Conservation (phyloP, 305 asterid species). For the Lippia alba region DNA sequence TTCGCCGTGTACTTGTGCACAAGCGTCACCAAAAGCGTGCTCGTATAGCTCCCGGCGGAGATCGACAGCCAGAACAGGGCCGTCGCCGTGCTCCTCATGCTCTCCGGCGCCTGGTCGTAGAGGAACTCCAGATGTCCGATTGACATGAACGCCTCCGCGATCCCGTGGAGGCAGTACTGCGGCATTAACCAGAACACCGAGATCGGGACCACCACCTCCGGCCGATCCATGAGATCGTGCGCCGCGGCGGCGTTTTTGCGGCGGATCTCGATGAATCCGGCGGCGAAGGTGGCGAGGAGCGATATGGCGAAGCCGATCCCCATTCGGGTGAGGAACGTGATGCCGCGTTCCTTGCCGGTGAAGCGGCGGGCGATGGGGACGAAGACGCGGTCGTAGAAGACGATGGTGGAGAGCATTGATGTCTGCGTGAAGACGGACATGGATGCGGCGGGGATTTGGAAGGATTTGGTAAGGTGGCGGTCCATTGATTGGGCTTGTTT, state of each 20-base stretch:
- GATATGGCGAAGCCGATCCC: conserved; percentile 76
- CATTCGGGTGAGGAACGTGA: conserved; percentile 83
- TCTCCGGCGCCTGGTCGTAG: conserved; percentile 94
- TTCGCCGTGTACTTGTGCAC: conserved; percentile 62
- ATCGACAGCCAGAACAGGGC: conserved; percentile 88
- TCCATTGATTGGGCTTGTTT: conserved; percentile 94
- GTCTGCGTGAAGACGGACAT: conserved; percentile 82
- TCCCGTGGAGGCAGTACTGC: conserved; percentile 73
- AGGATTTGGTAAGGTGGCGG: conserved; percentile 62
- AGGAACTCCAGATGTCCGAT: conserved; percentile 88
- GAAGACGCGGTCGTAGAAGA: conserved; percentile 75
- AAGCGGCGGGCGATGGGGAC: conserved; percentile 62
- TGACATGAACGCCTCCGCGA: conserved; percentile 88
- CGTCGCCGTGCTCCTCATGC: conserved; percentile 89
- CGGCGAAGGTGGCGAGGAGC: conserved; percentile 69
- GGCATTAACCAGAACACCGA: conserved; percentile 77
- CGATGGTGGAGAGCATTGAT: conserved; percentile 75
- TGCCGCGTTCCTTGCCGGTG: conserved; percentile 87
- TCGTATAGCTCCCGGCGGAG: conserved; percentile 79
- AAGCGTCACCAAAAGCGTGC: conserved; percentile 70
- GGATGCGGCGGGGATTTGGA: conserved; percentile 87
- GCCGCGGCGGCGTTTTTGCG: conserved; percentile 59
- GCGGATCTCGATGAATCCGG: conserved; percentile 71
- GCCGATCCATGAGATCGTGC: conserved; percentile 54
- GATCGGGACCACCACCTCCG: conserved; percentile 55